Evolutionary conservation across 176 grass and related monocot species (phyloP), one percentile per base, ranked within the genome.

Genomic region (Aechmea fasciata): DNA sequence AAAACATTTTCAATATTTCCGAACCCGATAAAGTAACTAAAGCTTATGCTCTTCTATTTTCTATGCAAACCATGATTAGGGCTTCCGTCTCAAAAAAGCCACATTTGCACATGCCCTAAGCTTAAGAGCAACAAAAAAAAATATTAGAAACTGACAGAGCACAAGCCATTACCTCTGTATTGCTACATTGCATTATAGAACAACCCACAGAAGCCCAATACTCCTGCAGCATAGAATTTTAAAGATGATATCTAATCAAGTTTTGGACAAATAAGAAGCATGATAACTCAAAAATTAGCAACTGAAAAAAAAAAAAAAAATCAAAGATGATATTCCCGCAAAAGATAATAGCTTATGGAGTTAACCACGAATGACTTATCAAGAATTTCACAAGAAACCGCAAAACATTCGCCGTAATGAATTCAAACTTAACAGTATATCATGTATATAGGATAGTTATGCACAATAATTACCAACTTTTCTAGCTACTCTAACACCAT

Each of bases 151-250:
- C 13, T 74, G 26, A 50, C 24, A 53, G 50, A 51, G 17, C 28
- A 65, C 51, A 68, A 10, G 47, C 10, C 19, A 24, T 70, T 71
- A 91, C 91, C 73, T 96, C 93, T 10, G 93, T 96, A 71, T 96
- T 96, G 81, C 93, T 96, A 33, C 93, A 96, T 67, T 96, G 93
- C 93, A 96, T 96, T 53, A 96, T 78, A 3, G 93, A 81, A 77
- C 93, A 96, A 11, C 88, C 93, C 3, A 96, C 86, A 8, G 93
- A 96, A 79, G 88, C 93, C 93, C 93, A 96, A 64, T 92, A 96
- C 51, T 96, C 88, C 93, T 92, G 84, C 48, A 77, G 20, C 28
- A 47, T 11, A 52, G 47, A 50, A 67, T 17, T 69, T 50, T 47
- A 64, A 9, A 54, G 29, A 75, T 18, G 59, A 47, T 52, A 47